Conservation (phyloP, 2,329 filamentous ascomycete species). For the Diaporthe batatas region DNA sequence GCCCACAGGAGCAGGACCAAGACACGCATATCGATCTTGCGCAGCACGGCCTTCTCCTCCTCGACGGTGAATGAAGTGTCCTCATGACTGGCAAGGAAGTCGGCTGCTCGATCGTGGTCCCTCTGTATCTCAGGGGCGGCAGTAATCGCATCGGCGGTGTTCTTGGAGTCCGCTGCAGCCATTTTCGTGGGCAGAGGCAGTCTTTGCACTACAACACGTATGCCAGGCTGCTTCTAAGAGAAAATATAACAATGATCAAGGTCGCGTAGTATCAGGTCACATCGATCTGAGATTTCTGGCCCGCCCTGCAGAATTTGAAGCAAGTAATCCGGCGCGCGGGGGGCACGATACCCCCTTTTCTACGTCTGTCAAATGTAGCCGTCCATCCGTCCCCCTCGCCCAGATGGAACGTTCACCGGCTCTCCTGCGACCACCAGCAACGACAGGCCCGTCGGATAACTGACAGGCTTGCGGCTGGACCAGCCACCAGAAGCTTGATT, state of each 20-base stretch:
- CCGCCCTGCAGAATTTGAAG: neutral
- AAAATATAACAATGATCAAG: neutral
- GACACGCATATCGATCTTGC: conserved; percentile 63
- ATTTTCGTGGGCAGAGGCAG: neutral
- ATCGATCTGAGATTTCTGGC: conserved; percentile 2
- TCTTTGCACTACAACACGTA: no score
- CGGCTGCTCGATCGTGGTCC: conserved; percentile 57
- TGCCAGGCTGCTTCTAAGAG: no score
- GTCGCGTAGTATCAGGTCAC: neutral
- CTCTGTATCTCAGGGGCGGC: conserved; percentile 43
- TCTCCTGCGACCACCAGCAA: neutral
- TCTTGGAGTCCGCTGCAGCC: conserved; percentile 29
- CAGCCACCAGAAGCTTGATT: conserved; percentile 27
- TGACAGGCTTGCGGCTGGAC: conserved; percentile 10
- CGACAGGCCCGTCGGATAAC: neutral
- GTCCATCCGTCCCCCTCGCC: conserved; percentile 5
- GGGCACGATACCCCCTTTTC: conserved; percentile 6
- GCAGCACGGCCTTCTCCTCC: conserved; percentile 61
- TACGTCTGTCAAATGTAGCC: neutral
- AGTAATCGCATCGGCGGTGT: conserved; percentile 45
- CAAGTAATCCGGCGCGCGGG: neutral
- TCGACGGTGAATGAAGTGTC: conserved; percentile 59
- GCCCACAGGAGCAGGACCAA: conserved; percentile 65
- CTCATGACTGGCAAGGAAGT: conserved; percentile 58
- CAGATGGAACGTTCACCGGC: conserved; percentile 11